Conservation (phyloP, 176 grass and related monocot genomes). For the Tillandsia leiboldiana region DNA sequence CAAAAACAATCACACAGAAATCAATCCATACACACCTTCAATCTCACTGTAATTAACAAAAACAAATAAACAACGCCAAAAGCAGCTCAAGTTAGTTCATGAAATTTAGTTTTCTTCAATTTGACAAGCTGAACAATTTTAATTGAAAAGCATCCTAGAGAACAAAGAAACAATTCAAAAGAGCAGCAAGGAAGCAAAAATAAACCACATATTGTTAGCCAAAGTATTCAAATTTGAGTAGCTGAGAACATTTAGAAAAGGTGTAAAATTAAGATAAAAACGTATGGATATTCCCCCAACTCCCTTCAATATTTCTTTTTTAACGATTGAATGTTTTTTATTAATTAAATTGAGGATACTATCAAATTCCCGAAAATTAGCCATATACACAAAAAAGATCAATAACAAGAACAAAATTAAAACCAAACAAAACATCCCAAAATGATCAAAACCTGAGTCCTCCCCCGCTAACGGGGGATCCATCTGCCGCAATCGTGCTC, state of each 20-base stretch:
- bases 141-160: no score
- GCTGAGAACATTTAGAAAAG: no score
- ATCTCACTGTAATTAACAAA: not conserved
- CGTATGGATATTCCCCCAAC: no score
- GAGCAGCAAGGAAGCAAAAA: no score
- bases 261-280: no score
- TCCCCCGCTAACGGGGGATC: slow-evolving; percentile 43
- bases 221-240: not conserved
- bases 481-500: slow-evolving; percentile 19
- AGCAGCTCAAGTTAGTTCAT: no score
- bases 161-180: no score
- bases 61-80: not conserved
- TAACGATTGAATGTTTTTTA: not conserved
- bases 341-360: not conserved
- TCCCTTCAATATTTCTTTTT: no score
- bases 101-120: no score
- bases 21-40: not conserved
- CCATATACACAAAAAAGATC: not conserved
- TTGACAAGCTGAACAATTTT: no score
- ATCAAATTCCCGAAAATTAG: not conserved
- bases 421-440: not conserved
- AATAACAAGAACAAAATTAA: not conserved
- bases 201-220: no score
- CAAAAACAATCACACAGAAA: not conserved
- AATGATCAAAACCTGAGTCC: slow-evolving; percentile 47